These are phyloP conservation scores for Cyberlindnera samutprakarnensis DNA, from an alignment of 805 yeast genomes.

Conservation along the genomic window DNA sequence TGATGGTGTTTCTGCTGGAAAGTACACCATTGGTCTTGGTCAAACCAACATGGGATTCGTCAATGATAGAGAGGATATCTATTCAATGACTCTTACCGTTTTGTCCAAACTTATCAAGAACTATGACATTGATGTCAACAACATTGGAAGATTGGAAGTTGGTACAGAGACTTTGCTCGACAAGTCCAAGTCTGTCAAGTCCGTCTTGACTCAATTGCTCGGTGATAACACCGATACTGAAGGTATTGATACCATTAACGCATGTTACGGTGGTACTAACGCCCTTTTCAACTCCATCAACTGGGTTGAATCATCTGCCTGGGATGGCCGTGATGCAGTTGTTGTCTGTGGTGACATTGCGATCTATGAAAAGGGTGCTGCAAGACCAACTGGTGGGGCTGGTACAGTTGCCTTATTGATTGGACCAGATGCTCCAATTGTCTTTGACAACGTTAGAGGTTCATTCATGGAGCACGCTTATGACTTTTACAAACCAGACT, in stretches of 20 bases:
- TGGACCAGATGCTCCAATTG: constrained; percentile 97
- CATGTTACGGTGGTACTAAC: constrained; percentile 97
- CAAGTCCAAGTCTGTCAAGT: constrained; percentile 93
- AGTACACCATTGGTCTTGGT: constrained; percentile 97
- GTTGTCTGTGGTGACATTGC: constrained; percentile 98
- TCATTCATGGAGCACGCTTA: constrained; percentile 94
- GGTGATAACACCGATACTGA: constrained; percentile 86
- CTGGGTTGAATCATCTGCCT: constrained; percentile 92
- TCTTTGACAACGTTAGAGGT: constrained; percentile 83
- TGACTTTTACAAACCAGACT: constrained; percentile 97
- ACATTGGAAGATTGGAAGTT: constrained; percentile 92
- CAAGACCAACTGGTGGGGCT: constrained; percentile 99
- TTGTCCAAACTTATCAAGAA: constrained; percentile 68
- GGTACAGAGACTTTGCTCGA: constrained; percentile 97
- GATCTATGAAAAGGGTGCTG: constrained; percentile 92
- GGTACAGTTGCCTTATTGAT: constrained; percentile 92
- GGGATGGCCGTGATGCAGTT: constrained; percentile 98
- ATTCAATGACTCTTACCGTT: constrained; percentile 90
- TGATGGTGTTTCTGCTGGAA: constrained; percentile 87
- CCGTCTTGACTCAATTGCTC: constrained; percentile 90
- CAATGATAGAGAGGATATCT: constrained; percentile 94
- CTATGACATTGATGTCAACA: constrained; percentile 72
- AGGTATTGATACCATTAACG: constrained; percentile 93
- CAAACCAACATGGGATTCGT: constrained; percentile 98
- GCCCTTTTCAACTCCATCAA: constrained; percentile 90